Conservation (phyloP, 441 rosid species). For the Euphorbia celastroides region DNA sequence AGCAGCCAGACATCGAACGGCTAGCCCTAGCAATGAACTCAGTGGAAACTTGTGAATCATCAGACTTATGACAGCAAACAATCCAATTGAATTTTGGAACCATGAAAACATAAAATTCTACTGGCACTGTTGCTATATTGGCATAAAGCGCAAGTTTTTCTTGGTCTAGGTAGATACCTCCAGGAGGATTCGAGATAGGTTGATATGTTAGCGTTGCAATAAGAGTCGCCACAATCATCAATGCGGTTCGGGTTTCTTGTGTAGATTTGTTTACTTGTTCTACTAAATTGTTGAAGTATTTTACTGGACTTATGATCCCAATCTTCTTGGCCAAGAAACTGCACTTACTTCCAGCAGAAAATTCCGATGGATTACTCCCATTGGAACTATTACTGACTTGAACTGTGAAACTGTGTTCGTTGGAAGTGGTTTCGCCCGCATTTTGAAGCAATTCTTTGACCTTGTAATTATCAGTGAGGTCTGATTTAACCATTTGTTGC, state of each 20-base stretch:
- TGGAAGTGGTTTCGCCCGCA: background rate
- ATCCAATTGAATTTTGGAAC: background rate
- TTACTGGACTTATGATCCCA: background rate
- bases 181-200: conserved; percentile 35
- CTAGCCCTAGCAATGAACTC: background rate
- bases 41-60: conserved; percentile 7
- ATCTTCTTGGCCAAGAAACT: background rate
- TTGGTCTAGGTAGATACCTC: conserved; percentile 18
- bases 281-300: background rate
- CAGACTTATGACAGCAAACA: conserved; percentile 1
- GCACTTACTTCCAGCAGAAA: background rate
- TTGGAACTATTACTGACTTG: background rate
- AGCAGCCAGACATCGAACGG: conserved; percentile 1
- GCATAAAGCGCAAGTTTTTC: background rate
- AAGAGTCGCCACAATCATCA: conserved; percentile 21
- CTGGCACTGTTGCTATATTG: background rate
- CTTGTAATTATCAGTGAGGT: background rate
- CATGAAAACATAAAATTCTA: background rate
- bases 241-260: conserved; percentile 12
- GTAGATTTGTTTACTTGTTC: conserved; percentile 15
- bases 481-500: background rate
- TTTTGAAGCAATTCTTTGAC: background rate
- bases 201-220: conserved; percentile 39
- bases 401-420: background rate
- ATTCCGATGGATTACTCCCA: background rate